These are phyloP conservation scores for Camelina neglecta DNA, from an alignment of 345 rosid species.

Conservation along the genomic window DNA sequence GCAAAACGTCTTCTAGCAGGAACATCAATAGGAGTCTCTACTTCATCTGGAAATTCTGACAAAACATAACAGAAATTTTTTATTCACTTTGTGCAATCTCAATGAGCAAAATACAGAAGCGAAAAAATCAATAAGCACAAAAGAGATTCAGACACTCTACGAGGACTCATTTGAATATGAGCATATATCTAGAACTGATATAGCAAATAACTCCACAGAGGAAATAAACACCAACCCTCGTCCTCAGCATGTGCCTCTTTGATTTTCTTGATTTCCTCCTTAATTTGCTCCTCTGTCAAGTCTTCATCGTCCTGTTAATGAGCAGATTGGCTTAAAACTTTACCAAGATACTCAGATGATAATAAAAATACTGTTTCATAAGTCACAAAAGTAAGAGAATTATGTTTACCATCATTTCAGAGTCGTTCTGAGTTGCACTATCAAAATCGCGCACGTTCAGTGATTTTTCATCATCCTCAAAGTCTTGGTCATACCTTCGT, in stretches of 20 bases:
- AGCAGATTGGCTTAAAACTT: slow-evolving; percentile 14
- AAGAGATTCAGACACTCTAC: slow-evolving; percentile 16
- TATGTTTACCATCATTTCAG: slow-evolving; percentile 74
- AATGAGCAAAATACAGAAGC: not conserved
- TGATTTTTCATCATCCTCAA: slow-evolving; percentile 72
- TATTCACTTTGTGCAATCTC: slow-evolving; percentile 18
- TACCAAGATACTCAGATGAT: slow-evolving; percentile 11
- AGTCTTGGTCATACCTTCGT: slow-evolving; percentile 44
- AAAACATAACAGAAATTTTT: slow-evolving; percentile 10
- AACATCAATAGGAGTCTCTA: slow-evolving; percentile 83
- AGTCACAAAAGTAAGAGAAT: slow-evolving; percentile 7
- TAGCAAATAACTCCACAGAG: slow-evolving; percentile 12
- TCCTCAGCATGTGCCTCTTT: slow-evolving; percentile 92
- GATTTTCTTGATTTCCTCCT: slow-evolving; percentile 74
- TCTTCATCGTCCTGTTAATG: slow-evolving; percentile 76
- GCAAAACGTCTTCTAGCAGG: slow-evolving; percentile 92
- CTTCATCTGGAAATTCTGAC: slow-evolving; percentile 95
- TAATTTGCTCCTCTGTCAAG: slow-evolving; percentile 80
- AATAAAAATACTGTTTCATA: not conserved
- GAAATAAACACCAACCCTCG: slow-evolving; percentile 63
- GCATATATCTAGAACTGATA: slow-evolving; percentile 6
- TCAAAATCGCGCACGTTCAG: slow-evolving; percentile 64
- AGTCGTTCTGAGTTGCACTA: slow-evolving; percentile 80
- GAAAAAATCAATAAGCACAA: slow-evolving; percentile 16
- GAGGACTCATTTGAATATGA: slow-evolving; percentile 12